A percentile compares a stretch with the other conserved stretches of the same genome.
Evolutionary conservation across 257 asterid genomes (phyloP).

Genomic region (Marsdenia floribunda): DNA sequence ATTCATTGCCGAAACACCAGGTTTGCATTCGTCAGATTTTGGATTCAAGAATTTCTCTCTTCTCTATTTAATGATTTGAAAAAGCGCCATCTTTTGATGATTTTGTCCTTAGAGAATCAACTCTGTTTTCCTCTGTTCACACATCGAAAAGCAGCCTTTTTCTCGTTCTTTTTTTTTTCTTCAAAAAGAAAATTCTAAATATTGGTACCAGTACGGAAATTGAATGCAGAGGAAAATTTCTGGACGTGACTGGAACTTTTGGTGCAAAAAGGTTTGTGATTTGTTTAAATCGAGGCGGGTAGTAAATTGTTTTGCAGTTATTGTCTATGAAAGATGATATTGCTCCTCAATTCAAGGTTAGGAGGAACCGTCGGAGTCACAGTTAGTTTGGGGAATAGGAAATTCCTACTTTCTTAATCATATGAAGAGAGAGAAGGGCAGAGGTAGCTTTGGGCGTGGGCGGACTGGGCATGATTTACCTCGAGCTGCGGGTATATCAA

Average conservation of each 20-base stretch:
- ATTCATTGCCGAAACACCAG: background rate
- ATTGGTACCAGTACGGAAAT: background rate
- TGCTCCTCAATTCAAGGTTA: slow-evolving; percentile 13
- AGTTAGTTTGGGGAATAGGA: slow-evolving; percentile 17
- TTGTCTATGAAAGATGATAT: background rate
- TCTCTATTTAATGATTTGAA: background rate
- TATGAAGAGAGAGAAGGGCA: background rate
- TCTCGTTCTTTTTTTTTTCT: background rate
- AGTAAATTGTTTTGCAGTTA: too few relatives aligned
- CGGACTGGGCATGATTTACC: slow-evolving; percentile 21
- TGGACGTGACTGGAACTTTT: background rate
- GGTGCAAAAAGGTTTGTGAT: slow-evolving; percentile 4
- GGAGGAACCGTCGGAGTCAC: background rate
- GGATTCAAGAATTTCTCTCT: background rate
- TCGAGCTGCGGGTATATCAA: slow-evolving; percentile 47
- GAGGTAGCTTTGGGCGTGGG: slow-evolving; percentile 8
- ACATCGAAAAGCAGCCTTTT: background rate
- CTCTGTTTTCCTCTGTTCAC: background rate
- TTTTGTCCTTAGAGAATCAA: background rate
- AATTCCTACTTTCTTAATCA: background rate
- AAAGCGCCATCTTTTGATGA: background rate
- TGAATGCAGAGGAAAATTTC: background rate
- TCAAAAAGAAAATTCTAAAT: background rate
- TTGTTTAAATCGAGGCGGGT: slow-evolving; percentile 37
- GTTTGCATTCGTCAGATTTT: background rate